Evolutionary conservation across 805 yeast species (phyloP).

Genomic region (Ogataea methylovora): DNA sequence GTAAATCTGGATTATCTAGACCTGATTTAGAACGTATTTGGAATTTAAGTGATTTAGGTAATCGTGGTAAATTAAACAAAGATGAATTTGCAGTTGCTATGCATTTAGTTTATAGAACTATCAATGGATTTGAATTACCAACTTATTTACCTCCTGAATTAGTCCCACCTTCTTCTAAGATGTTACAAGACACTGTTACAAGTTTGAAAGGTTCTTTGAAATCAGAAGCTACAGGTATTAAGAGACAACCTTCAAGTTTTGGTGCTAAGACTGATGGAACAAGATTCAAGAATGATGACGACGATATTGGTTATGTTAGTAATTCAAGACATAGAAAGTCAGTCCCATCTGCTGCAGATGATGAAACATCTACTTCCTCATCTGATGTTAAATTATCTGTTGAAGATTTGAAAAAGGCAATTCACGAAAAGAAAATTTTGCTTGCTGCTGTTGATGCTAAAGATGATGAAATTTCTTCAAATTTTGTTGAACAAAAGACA

Average conservation of each 20-base stretch:
- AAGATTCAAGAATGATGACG: constrained; percentile 70
- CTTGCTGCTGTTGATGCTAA: constrained; percentile 66
- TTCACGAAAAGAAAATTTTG: constrained; percentile 65
- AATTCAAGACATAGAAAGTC: constrained; percentile 49
- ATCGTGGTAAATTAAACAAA: constrained; percentile 74
- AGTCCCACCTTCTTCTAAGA: constrained; percentile 76
- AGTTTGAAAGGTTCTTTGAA: constrained; percentile 62
- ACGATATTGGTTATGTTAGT: constrained; percentile 52
- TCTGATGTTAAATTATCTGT: constrained; percentile 32
- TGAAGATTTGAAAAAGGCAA: constrained; percentile 51
- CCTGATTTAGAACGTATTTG: constrained; percentile 85
- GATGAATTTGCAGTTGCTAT: constrained; percentile 95
- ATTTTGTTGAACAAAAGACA: constrained; percentile 28
- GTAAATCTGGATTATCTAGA: constrained; percentile 84
- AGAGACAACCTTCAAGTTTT: constrained; percentile 16
- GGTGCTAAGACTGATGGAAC: constrained; percentile 36
- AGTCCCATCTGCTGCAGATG: constrained; percentile 15
- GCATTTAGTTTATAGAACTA: constrained; percentile 88
- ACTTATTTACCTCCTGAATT: constrained; percentile 77
- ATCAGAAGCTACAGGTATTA: constrained; percentile 22
- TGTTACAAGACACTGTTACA: constrained; percentile 62
- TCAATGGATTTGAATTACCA: constrained; percentile 87
- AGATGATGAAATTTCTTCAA: constrained; percentile 36
- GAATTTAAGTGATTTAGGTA: constrained; percentile 79
- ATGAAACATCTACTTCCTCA: constrained; percentile 9